These are phyloP conservation scores for Lactuca sativa DNA, from an alignment of 129 eudicot genomes.

Conservation along the genomic window DNA sequence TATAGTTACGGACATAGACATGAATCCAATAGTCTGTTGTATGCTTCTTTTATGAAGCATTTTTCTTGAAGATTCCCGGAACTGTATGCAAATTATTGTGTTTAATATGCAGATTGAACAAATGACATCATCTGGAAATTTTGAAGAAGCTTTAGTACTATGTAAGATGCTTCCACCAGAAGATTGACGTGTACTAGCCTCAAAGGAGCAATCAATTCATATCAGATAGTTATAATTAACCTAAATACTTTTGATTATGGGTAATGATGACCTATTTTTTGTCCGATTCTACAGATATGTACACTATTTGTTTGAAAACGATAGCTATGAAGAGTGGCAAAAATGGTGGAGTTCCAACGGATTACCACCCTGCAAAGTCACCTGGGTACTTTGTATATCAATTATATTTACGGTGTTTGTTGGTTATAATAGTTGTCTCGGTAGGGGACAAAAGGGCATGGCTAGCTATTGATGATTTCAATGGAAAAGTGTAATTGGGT, in stretches of 20 bases:
- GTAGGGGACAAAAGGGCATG: too few species aligned
- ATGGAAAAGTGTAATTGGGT: constrained; percentile 16
- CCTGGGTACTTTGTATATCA: too few species aligned
- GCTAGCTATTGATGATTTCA: background rate
- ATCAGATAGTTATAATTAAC: constrained; percentile 56
- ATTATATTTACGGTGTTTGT: too few species aligned
- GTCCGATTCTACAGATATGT: constrained; percentile 63
- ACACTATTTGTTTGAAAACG: constrained; percentile 80
- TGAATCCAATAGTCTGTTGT: too few species aligned
- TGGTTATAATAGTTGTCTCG: too few species aligned
- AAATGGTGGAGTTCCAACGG: too few species aligned
- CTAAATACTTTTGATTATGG: constrained; percentile 6
- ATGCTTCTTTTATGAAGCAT: too few species aligned
- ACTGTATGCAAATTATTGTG: constrained; percentile 2
- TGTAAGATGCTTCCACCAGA: constrained; percentile 95
- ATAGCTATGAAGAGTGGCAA: constrained; percentile 62
- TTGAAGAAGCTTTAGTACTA: constrained; percentile 94
- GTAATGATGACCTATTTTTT: background rate
- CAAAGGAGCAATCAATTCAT: constrained; percentile 97
- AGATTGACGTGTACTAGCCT: constrained; percentile 90
- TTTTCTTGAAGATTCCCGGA: too few species aligned
- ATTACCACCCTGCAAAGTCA: too few species aligned
- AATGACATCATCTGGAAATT: constrained; percentile 93
- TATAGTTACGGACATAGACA: too few species aligned
- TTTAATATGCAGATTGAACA: constrained; percentile 79